Conservation (phyloP, 495 filamentous ascomycete species). For the Thermothielavioides terrestris region DNA sequence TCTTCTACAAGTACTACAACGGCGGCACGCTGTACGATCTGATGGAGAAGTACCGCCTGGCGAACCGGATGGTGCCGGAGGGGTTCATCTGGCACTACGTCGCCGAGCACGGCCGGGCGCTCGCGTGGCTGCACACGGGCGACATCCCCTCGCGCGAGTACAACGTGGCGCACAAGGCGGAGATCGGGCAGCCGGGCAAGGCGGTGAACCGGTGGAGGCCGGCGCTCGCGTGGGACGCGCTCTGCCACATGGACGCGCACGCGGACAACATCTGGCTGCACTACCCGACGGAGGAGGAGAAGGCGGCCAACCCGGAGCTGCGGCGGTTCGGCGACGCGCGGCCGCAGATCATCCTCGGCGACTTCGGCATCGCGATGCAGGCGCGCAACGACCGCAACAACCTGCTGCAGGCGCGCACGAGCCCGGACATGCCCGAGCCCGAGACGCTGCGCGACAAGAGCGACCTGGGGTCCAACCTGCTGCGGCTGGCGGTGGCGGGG, state of each 20-base stretch:
- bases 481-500: neutral
- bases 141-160: neutral
- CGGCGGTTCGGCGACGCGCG: neutral
- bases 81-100: slow-evolving; percentile 18
- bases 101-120: slow-evolving; percentile 6
- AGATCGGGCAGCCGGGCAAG: neutral
- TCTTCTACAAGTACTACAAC: slow-evolving; percentile 19
- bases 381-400: neutral
- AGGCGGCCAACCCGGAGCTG: neutral
- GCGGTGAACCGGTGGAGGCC: neutral
- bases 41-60: neutral
- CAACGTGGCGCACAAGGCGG: neutral
- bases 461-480: neutral
- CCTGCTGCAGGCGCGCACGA: neutral
- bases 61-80: neutral
- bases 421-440: neutral
- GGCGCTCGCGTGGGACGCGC: neutral
- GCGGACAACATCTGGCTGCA: slow-evolving; percentile 8
- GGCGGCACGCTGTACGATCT: slow-evolving; percentile 2
- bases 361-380: slow-evolving; percentile 2
- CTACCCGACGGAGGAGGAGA: slow-evolving; percentile 10
- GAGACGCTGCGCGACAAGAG: slow-evolving; percentile 8
- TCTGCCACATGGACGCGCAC: slow-evolving; percentile 5
- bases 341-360: slow-evolving; percentile 8
- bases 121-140: slow-evolving; percentile 9